Conservation (phyloP, 192 early-diverging fungal species). For the Podochytrium sp. region DNA sequence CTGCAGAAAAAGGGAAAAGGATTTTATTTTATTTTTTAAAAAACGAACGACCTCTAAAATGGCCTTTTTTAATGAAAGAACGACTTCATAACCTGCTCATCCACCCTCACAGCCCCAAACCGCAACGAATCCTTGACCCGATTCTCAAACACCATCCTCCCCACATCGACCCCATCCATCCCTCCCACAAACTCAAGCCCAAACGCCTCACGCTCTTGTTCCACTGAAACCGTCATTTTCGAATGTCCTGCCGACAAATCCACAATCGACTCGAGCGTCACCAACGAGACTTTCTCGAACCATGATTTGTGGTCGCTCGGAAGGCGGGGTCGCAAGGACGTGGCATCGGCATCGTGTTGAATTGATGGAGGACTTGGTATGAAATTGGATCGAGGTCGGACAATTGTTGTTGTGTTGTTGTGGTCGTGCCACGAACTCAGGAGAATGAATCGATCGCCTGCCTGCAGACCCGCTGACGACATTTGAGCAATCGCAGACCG, state of each 20-base stretch:
- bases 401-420: neutral
- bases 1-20: too few relatives aligned
- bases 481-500: slow-evolving; percentile 16
- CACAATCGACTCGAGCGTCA: neutral
- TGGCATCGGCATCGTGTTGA: neutral
- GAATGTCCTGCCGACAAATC: slow-evolving; percentile 4
- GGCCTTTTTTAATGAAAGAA: too few relatives aligned
- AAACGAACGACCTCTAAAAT: too few relatives aligned
- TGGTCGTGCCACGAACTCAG: slow-evolving; percentile 1
- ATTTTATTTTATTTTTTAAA: too few relatives aligned
- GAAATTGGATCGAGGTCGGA: neutral
- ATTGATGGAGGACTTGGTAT: neutral
- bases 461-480: neutral
- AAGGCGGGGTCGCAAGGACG: too few relatives aligned
- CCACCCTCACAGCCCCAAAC: slow-evolving; percentile 15
- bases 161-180: neutral
- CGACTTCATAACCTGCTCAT: neutral
- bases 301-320: neutral
- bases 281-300: neutral
- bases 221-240: neutral
- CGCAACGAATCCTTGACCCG: slow-evolving; percentile 9
- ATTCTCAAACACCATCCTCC: slow-evolving; percentile 8
- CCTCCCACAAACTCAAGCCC: slow-evolving; percentile 5
- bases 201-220: neutral
- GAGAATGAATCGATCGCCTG: neutral